A percentile compares a stretch with the other conserved stretches of the same genome.
These are phyloP conservation scores for Hypericum perforatum DNA, from an alignment of 345 rosid genomes.

Conservation along the genomic window DNA sequence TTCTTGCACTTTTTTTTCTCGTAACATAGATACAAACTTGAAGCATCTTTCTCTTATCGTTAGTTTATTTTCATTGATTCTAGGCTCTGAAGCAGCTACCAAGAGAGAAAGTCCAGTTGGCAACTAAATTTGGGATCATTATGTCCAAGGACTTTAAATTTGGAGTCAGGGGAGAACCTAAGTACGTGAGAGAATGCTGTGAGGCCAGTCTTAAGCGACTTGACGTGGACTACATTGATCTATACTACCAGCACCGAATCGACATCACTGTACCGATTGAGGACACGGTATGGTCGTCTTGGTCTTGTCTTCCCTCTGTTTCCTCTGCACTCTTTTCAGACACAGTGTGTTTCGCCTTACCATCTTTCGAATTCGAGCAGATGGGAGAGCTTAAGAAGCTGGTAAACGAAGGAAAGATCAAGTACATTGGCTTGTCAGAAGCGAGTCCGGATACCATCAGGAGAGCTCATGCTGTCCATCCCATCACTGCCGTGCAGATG, in stretches of 20 bases:
- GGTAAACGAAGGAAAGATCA: conserved; percentile 33
- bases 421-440: conserved; percentile 34
- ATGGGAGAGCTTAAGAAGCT: conserved; percentile 36
- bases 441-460: conserved; percentile 28
- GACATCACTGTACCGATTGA: conserved; percentile 48
- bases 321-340: background rate
- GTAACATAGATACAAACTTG: no score
- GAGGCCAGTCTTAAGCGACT: conserved; percentile 43
- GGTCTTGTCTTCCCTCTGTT: background rate
- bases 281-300: conserved; percentile 27
- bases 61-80: background rate
- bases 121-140: conserved; percentile 38
- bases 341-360: background rate
- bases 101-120: conserved; percentile 36
- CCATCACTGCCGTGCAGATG: conserved; percentile 33
- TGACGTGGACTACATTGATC: conserved; percentile 42
- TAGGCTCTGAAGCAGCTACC: conserved; percentile 51
- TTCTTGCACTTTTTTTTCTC: background rate
- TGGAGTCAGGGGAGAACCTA: conserved; percentile 30
- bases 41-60: no score
- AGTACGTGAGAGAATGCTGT: conserved; percentile 38
- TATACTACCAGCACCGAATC: conserved; percentile 44
- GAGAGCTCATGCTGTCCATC: conserved; percentile 34
- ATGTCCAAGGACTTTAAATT: conserved; percentile 8
- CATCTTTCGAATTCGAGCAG: conserved; percentile 6